Evolutionary conservation across 2,329 filamentous ascomycete genomes (phyloP).

Genomic region (Penicillium griseofulvum): DNA sequence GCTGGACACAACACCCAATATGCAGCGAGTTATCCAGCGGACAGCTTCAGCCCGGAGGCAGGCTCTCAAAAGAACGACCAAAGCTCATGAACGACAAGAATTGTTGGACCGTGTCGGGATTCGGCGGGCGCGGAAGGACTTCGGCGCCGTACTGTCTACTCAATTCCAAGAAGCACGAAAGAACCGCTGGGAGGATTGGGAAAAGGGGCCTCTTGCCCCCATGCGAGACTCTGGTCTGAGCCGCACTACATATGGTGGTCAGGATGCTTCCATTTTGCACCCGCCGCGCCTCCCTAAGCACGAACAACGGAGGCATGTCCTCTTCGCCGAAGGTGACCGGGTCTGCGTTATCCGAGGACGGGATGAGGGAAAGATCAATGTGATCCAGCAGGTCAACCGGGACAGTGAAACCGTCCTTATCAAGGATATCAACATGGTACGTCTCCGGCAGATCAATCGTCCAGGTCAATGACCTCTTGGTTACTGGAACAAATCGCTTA

Average conservation of each 20-base stretch:
- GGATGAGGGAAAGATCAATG: slow-evolving; percentile 80
- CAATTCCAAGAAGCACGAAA: slow-evolving; percentile 51
- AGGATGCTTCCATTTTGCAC: slow-evolving; percentile 40
- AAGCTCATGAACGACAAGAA: slow-evolving; percentile 44
- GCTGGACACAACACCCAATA: slow-evolving; percentile 42
- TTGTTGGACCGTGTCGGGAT: slow-evolving; percentile 35
- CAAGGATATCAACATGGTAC: slow-evolving; percentile 62
- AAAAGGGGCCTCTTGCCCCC: slow-evolving; percentile 73
- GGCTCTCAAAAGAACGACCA: slow-evolving; percentile 48
- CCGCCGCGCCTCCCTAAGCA: slow-evolving; percentile 42
- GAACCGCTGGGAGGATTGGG: slow-evolving; percentile 71
- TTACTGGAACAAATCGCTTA: slow-evolving; percentile 6
- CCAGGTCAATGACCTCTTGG: neutral
- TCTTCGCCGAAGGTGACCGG: slow-evolving; percentile 68
- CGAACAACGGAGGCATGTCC: slow-evolving; percentile 52
- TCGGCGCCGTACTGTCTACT: slow-evolving; percentile 35
- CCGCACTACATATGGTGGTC: slow-evolving; percentile 59
- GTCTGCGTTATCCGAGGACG: slow-evolving; percentile 76
- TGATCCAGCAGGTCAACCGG: slow-evolving; percentile 58
- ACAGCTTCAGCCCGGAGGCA: slow-evolving; percentile 66
- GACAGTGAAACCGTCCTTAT: slow-evolving; percentile 60
- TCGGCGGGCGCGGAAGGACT: slow-evolving; percentile 30
- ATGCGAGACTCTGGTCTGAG: slow-evolving; percentile 65
- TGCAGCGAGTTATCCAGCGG: slow-evolving; percentile 70
- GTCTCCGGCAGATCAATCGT: neutral